Percentiles rank a stretch among this genome's conserved stretches.
phyloP scores from a whole-genome alignment of 2,329 filamentous ascomycete genomes.

The Diaporthe velutina region DNA sequence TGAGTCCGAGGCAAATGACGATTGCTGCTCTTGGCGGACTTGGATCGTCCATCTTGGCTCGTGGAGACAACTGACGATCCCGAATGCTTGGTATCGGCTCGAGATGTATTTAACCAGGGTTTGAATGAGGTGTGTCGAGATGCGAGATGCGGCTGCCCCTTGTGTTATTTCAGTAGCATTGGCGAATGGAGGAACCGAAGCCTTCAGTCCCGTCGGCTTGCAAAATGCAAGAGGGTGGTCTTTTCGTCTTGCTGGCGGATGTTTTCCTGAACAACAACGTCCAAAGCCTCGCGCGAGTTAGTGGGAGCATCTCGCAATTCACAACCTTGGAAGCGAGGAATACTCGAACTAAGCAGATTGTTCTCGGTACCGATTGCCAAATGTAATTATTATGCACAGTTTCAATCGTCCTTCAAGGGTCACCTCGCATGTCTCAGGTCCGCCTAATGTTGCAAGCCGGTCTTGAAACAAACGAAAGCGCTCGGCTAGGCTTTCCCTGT shows the following conservation, averaged over 20 bases:
- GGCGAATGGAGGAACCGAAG: no score
- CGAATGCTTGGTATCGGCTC: conserved; percentile 15
- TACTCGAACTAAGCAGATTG: not conserved
- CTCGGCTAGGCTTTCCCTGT: conserved; percentile 26
- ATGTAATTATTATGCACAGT: not conserved
- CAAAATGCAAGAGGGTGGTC: not conserved
- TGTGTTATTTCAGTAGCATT: not conserved
- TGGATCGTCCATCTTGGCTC: conserved; percentile 28
- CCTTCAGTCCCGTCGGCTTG: not conserved
- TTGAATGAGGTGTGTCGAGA: not conserved
- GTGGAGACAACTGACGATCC: conserved; percentile 13
- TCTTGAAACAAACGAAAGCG: conserved; percentile 29
- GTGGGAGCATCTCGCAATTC: not conserved
- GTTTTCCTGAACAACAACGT: not conserved
- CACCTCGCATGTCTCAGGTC: conserved; percentile 29
- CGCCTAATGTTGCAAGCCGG: conserved; percentile 10
- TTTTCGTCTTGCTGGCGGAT: not conserved
- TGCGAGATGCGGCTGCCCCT: not conserved
- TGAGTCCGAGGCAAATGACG: conserved; percentile 34
- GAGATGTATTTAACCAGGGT: not conserved
- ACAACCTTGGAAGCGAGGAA: not conserved
- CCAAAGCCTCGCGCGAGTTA: not conserved
- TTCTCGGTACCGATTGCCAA: conserved; percentile 9
- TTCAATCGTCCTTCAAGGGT: conserved; percentile 22
- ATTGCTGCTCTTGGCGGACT: conserved; percentile 32